phyloP scores from a whole-genome alignment of 768 basidiomycete genomes.

The Lentinus brumalis region DNA sequence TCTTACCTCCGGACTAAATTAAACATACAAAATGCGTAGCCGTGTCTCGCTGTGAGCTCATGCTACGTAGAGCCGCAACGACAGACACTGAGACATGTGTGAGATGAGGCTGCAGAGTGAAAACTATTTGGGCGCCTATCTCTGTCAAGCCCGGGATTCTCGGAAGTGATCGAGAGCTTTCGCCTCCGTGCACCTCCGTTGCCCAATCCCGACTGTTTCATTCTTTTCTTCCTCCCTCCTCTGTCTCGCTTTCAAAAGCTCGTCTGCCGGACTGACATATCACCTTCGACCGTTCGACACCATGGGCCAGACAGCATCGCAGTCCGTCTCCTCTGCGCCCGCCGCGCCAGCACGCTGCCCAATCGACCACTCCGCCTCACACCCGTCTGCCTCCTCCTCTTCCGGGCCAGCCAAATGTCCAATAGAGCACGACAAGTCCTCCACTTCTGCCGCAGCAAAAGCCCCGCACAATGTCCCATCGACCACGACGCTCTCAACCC shows the following conservation, averaged over 20 bases:
- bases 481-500: conserved; percentile 64
- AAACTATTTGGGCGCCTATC: not conserved
- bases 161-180: not conserved
- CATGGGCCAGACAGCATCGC: conserved; percentile 34
- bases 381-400: conserved; percentile 9
- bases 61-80: too few species aligned
- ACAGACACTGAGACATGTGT: too few species aligned
- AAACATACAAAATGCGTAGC: not conserved
- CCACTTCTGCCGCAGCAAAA: conserved; percentile 8
- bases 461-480: conserved; percentile 59
- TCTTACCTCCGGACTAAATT: conserved; percentile 6
- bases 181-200: conserved; percentile 17
- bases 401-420: conserved; percentile 38
- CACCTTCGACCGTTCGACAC: not conserved
- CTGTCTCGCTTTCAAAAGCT: not conserved
- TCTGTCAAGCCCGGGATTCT: conserved; percentile 3
- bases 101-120: too few species aligned
- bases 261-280: not conserved
- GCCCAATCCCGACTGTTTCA: not conserved
- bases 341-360: conserved; percentile 24
- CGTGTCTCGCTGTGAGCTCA: not conserved
- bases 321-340: conserved; percentile 22
- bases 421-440: conserved; percentile 34
- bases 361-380: conserved; percentile 22
- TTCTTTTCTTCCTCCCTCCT: conserved; percentile 3